Conservation (phyloP, 2,329 filamentous ascomycete genomes). For the Penicillium frequentans region DNA sequence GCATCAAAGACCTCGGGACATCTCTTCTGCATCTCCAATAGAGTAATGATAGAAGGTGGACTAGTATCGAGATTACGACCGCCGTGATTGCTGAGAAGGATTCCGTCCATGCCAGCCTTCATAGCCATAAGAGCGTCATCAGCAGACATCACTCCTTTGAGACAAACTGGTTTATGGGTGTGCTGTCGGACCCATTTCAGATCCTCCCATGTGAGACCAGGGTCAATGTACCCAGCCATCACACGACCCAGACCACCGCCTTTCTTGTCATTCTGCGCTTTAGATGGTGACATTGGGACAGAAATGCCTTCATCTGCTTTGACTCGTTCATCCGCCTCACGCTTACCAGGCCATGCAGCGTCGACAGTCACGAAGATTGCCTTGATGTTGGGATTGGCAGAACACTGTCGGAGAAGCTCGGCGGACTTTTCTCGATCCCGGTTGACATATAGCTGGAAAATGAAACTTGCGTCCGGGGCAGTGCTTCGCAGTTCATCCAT, state of each 20-base stretch:
- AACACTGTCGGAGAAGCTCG: conserved; percentile 45
- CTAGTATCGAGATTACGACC: conserved; percentile 57
- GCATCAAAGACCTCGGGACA: conserved; percentile 52
- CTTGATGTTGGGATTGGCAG: conserved; percentile 42
- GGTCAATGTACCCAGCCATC: conserved; percentile 55
- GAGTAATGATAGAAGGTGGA: conserved; percentile 51
- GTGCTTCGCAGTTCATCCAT: conserved; percentile 54
- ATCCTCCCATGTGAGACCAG: conserved; percentile 54
- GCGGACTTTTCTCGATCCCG: conserved; percentile 51
- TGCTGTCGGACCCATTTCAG: conserved; percentile 53
- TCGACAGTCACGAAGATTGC: conserved; percentile 57
- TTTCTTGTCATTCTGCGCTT: conserved; percentile 52
- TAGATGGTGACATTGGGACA: conserved; percentile 46
- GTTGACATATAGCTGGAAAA: conserved; percentile 60
- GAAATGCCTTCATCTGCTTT: conserved; percentile 47
- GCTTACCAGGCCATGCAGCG: conserved; percentile 55
- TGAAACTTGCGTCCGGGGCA: conserved; percentile 45
- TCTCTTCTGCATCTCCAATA: conserved; percentile 53
- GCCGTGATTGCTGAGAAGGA: conserved; percentile 60
- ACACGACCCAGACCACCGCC: conserved; percentile 55
- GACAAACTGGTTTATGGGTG: conserved; percentile 52
- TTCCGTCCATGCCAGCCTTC: conserved; percentile 53
- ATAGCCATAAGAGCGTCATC: conserved; percentile 56
- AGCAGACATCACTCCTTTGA: conserved; percentile 59
- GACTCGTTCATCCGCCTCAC: conserved; percentile 58